These are phyloP conservation scores for Stemphylium lycopersici DNA, from an alignment of 2,329 filamentous ascomycete genomes.

Conservation along the genomic window DNA sequence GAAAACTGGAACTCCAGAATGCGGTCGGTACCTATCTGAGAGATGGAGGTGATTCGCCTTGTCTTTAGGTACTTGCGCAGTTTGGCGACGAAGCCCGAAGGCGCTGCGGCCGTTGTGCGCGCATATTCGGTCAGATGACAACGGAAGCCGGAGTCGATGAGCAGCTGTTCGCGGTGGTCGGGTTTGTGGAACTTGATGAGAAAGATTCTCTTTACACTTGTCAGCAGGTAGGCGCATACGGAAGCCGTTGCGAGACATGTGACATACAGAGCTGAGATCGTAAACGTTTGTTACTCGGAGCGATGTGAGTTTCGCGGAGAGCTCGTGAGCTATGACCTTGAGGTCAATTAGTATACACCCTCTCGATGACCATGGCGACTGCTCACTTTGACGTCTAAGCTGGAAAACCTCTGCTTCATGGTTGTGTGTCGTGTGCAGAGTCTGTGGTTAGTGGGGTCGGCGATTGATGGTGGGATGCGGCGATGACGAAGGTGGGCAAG, in stretches of 20 bases:
- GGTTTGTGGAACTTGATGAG: constrained; percentile 94
- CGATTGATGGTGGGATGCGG: constrained; percentile 23
- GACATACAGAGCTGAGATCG: constrained; percentile 78
- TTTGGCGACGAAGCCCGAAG: constrained; percentile 82
- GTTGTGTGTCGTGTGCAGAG: constrained; percentile 40
- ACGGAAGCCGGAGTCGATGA: constrained; percentile 94
- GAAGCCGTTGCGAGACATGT: not conserved
- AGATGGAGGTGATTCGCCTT: constrained; percentile 77
- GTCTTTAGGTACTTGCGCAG: constrained; percentile 90
- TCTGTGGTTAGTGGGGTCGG: constrained; percentile 32
- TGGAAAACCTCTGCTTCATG: constrained; percentile 83
- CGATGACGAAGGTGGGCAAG: constrained; percentile 37
- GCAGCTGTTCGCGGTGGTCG: constrained; percentile 83
- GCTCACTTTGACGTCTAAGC: constrained; percentile 73
- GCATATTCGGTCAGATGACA: constrained; percentile 92
- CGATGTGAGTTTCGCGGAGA: constrained; percentile 74
- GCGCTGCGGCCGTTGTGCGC: constrained; percentile 81
- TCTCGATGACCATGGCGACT: not conserved
- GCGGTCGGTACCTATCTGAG: constrained; percentile 89
- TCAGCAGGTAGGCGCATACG: constrained; percentile 33
- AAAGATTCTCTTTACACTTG: constrained; percentile 72
- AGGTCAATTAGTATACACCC: constrained; percentile 7
- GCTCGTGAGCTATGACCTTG: constrained; percentile 92
- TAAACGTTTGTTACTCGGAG: constrained; percentile 93
- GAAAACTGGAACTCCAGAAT: constrained; percentile 93